Conservation (phyloP, 1,284 basidiomycete genomes). For the Boletus semigastroideus region DNA sequence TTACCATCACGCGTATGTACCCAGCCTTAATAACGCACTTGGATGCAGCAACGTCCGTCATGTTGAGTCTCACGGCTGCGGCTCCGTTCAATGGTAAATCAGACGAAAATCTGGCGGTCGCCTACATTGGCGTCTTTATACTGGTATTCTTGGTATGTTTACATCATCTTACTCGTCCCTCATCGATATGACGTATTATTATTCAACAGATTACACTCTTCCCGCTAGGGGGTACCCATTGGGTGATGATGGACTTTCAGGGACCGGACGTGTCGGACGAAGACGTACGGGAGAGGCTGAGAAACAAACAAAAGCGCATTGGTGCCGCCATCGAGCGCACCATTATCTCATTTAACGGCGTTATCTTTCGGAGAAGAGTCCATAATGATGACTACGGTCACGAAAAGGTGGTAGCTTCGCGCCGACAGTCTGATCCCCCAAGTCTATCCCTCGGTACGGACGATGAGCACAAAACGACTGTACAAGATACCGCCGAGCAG, state of each 20-base stretch:
- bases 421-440: background rate
- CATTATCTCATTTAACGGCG: background rate
- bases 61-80: conserved; percentile 44
- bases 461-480: conserved; percentile 8
- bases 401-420: conserved; percentile 5
- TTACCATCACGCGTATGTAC: background rate
- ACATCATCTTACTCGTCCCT: background rate
- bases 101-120: conserved; percentile 60
- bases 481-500: background rate
- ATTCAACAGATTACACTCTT: conserved; percentile 60
- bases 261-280: conserved; percentile 61
- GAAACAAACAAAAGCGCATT: conserved; percentile 29
- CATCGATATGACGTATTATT: background rate
- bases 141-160: conserved; percentile 44
- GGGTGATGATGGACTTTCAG: conserved; percentile 57
- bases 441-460: background rate
- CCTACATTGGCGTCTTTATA: conserved; percentile 53
- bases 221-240: conserved; percentile 52
- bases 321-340: conserved; percentile 15
- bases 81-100: conserved; percentile 51
- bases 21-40: background rate
- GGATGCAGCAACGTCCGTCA: conserved; percentile 57
- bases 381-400: background rate
- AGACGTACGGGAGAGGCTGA: conserved; percentile 45
- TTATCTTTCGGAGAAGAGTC: background rate